Evolutionary conservation across 2,329 filamentous ascomycete species (phyloP), one percentile per base, ranked within the genome.

Genomic region (Penicillium griseofulvum): DNA sequence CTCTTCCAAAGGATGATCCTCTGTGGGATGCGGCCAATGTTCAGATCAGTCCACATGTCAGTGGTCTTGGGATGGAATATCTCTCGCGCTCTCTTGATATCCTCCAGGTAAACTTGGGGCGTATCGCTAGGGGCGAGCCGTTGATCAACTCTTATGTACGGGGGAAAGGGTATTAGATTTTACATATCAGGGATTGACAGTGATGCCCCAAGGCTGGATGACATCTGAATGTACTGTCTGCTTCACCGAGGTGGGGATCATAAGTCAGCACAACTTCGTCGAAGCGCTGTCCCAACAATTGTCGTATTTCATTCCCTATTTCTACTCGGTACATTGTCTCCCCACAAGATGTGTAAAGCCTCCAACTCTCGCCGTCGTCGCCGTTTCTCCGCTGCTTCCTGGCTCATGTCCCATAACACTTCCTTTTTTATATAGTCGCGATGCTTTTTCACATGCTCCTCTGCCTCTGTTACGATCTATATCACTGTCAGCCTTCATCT

Each of bases 21-120:
- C 73, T 93, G 48, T 93, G 89, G 89, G 80, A 77, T 26, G 77
- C 86, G 14, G 82, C 83, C 56, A 91, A 91, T 69, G 78, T 87
- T 16, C 81, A 87, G 49, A 81, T 93, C 43, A 87, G 84, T 59
- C 86, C 86, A 56, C 87, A 89, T 77, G 74, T 87, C 4, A 87
- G 82, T 71, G 81, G 81, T 0, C 59, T 75, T 39, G 81, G 81
- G 1, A 72, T 69, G 26, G 78, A 78, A 54, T 88, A 88, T 74
- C 70, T 76, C 5, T 78, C 81, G 37, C 74, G 86, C 11, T 79
- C 79, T 34, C 78, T 87, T 58, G 78, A 83, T 68, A 77, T 89
- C 28, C 67, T 88, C 51, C 76, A 77, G 56, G 71, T 77, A 62
- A 88, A 88, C 73, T 63, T 88, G 59, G 75, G 72, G 53, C 71